Conservation (phyloP, 1,284 basidiomycete genomes). For the Melanopsichium pennsylvanicum region DNA sequence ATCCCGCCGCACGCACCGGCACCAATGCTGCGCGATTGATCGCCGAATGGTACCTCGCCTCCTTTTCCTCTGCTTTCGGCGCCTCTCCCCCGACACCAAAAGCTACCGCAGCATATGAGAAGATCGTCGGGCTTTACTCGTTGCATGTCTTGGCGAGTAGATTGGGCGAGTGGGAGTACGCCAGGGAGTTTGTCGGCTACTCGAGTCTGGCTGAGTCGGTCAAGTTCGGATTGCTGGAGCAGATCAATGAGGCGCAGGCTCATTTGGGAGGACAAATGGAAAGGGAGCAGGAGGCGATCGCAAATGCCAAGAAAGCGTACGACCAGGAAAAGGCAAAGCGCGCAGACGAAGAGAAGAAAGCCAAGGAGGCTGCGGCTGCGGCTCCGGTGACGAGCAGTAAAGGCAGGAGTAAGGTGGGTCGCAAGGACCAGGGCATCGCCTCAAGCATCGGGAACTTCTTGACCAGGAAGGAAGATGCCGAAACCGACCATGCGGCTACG, state of each 20-base stretch:
- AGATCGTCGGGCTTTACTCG: conserved; percentile 50
- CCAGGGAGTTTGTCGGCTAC: conserved; percentile 51
- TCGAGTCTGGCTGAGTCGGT: conserved; percentile 40
- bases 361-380: conserved; percentile 21
- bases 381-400: conserved; percentile 8
- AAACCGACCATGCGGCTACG: neutral
- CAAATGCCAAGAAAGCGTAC: conserved; percentile 34
- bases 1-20: conserved; percentile 18
- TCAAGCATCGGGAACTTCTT: conserved; percentile 32
- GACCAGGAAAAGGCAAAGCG: conserved; percentile 40
- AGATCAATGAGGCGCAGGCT: conserved; percentile 37
- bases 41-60: conserved; percentile 55
- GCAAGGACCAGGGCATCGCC: conserved; percentile 23
- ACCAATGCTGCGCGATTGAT: conserved; percentile 42
- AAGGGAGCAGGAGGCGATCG: conserved; percentile 33
- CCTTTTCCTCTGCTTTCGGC: conserved; percentile 32
- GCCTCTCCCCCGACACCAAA: conserved; percentile 20
- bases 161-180: conserved; percentile 56
- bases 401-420: conserved; percentile 1
- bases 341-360: conserved; percentile 31
- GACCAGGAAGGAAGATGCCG: conserved; percentile 12
- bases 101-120: conserved; percentile 43
- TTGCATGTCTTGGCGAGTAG: conserved; percentile 49
- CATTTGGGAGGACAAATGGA: conserved; percentile 21
- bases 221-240: conserved; percentile 36